A percentile compares a stretch with the other conserved stretches of the same genome.
phyloP scores from a whole-genome alignment of 2,329 filamentous ascomycete genomes.

The Zasmidium angulare region DNA sequence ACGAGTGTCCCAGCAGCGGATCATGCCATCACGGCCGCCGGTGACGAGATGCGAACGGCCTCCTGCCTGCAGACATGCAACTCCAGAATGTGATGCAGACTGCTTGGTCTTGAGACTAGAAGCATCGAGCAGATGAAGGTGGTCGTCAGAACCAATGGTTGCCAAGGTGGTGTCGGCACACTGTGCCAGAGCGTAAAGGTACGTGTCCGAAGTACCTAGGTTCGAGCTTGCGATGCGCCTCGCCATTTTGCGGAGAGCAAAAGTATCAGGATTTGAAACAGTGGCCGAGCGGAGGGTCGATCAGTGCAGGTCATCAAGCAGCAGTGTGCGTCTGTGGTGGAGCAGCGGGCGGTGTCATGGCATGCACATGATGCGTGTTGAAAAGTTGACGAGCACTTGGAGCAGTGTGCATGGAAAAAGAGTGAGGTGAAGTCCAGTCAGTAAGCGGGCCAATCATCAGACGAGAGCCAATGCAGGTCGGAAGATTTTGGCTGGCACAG shows the following conservation, averaged over 20 bases:
- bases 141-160: constrained; percentile 69
- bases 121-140: constrained; percentile 65
- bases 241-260: constrained; percentile 10
- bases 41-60: constrained; percentile 58
- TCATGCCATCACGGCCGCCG: constrained; percentile 68
- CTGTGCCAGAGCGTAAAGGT: constrained; percentile 58
- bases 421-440: not conserved
- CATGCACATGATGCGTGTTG: not conserved
- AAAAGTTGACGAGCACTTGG: not conserved
- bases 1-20: constrained; percentile 39
- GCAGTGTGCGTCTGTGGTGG: not conserved
- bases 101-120: constrained; percentile 53
- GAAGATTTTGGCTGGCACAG: not conserved
- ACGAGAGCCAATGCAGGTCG: not conserved
- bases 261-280: constrained; percentile 4
- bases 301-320: not conserved
- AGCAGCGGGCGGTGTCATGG: not conserved
- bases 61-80: constrained; percentile 58
- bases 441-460: not conserved
- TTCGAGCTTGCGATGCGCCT: constrained; percentile 17
- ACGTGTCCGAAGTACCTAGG: constrained; percentile 33
- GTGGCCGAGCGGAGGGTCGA: not conserved
- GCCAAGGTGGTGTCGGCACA: constrained; percentile 47
- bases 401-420: not conserved
- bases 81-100: constrained; percentile 58